phyloP scores from a whole-genome alignment of 495 filamentous ascomycete genomes.

The Amorphotheca resinae region DNA sequence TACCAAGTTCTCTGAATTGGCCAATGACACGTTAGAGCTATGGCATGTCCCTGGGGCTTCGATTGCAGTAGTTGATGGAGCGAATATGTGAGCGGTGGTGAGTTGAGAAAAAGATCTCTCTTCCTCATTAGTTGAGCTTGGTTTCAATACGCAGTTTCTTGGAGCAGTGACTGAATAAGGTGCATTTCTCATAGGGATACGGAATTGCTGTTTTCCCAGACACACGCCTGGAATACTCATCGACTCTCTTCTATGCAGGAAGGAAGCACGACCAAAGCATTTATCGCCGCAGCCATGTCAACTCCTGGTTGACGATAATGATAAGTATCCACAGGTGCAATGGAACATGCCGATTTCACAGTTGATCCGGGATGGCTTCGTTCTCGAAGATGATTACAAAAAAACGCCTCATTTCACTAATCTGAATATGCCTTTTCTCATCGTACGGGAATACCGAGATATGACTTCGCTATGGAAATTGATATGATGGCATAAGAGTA shows the following conservation, averaged over 20 bases:
- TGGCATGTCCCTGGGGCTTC: slow-evolving; percentile 40
- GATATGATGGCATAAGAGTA: background rate
- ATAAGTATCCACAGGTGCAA: slow-evolving; percentile 24
- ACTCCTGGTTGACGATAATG: slow-evolving; percentile 31
- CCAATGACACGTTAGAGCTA: slow-evolving; percentile 26
- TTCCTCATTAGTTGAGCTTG: background rate
- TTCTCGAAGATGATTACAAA: slow-evolving; percentile 30
- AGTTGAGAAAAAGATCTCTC: background rate
- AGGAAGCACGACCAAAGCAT: slow-evolving; percentile 47
- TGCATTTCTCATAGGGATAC: slow-evolving; percentile 31
- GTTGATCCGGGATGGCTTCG: slow-evolving; percentile 42
- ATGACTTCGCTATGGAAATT: background rate
- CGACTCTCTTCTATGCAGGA: slow-evolving; percentile 29
- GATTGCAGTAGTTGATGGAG: slow-evolving; percentile 35
- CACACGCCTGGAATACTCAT: slow-evolving; percentile 31
- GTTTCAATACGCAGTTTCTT: background rate
- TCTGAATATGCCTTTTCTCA: slow-evolving; percentile 41
- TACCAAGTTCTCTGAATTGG: slow-evolving; percentile 27
- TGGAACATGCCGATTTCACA: slow-evolving; percentile 37
- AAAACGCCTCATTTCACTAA: slow-evolving; percentile 35
- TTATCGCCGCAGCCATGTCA: slow-evolving; percentile 38
- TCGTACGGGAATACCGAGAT: slow-evolving; percentile 35
- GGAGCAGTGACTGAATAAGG: background rate
- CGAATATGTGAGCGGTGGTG: slow-evolving; percentile 34
- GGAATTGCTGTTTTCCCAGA: slow-evolving; percentile 30